phyloP scores from a whole-genome alignment of 345 rosid species.

The Lepidium africanum region DNA sequence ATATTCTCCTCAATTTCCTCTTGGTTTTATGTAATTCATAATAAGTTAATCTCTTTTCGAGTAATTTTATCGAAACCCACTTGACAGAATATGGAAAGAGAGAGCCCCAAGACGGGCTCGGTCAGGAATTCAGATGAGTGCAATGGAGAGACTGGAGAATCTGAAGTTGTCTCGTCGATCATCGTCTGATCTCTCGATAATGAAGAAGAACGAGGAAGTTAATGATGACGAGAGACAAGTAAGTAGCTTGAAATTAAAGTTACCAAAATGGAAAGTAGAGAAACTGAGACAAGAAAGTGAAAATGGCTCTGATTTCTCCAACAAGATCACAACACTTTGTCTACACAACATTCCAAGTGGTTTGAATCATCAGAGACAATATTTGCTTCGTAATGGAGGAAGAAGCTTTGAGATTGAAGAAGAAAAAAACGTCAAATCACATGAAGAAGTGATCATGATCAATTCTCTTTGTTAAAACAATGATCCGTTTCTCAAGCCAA shows the following conservation, averaged over 20 bases:
- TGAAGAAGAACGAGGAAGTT: conserved; percentile 20
- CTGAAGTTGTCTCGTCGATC: conserved; percentile 77
- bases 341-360: conserved; percentile 8
- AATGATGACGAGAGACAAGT: neutral
- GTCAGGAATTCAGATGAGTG: conserved; percentile 76
- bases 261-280: conserved; percentile 67
- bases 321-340: conserved; percentile 62
- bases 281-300: conserved; percentile 54
- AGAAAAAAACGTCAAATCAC: conserved; percentile 30
- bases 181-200: conserved; percentile 58
- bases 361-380: conserved; percentile 18
- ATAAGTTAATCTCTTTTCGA: neutral
- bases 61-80: conserved; percentile 14
- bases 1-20: neutral
- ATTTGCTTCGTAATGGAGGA: conserved; percentile 31
- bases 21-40: neutral
- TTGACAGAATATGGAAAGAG: conserved; percentile 31
- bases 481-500: conserved; percentile 25
- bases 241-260: conserved; percentile 53
- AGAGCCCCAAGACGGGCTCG: conserved; percentile 56
- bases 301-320: conserved; percentile 51
- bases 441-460: conserved; percentile 45
- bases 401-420: conserved; percentile 17
- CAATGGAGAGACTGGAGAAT: conserved; percentile 78
- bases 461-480: conserved; percentile 7